Conservation (phyloP, 2,329 filamentous ascomycete species). For the Diaporthe velutina region DNA sequence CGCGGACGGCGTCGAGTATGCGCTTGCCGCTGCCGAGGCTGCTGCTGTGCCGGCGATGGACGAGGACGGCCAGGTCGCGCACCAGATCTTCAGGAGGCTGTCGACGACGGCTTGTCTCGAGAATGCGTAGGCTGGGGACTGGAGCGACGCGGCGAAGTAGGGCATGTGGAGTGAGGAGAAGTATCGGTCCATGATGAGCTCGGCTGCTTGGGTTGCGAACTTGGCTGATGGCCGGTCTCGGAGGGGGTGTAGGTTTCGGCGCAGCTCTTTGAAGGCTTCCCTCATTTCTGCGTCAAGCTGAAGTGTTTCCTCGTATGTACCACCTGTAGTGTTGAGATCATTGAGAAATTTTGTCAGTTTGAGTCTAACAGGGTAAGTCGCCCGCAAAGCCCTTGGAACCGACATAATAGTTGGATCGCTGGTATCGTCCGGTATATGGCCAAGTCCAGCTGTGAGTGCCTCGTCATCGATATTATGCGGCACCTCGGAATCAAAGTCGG, state of each 20-base stretch:
- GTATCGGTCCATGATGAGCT: conserved; percentile 60
- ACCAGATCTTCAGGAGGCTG: conserved; percentile 49
- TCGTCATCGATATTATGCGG: conserved; percentile 67
- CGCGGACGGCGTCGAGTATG: conserved; percentile 40
- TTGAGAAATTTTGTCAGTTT: conserved; percentile 61
- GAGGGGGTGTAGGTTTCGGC: conserved; percentile 44
- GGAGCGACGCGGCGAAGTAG: conserved; percentile 57
- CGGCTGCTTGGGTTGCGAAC: conserved; percentile 58
- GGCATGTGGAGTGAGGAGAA: conserved; percentile 68
- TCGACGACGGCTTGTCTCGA: conserved; percentile 55
- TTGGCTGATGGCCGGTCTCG: conserved; percentile 49
- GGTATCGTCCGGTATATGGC: conserved; percentile 39
- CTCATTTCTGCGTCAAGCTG: conserved; percentile 60
- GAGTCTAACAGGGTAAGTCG: conserved; percentile 58
- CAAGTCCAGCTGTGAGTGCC: conserved; percentile 54
- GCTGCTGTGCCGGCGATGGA: conserved; percentile 1
- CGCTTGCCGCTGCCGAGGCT: conserved; percentile 27
- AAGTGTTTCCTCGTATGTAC: conserved; percentile 62
- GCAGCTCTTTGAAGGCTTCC: conserved; percentile 52
- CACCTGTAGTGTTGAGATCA: conserved; percentile 54
- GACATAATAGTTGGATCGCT: conserved; percentile 62
- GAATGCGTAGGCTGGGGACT: conserved; percentile 64
- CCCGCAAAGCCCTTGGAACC: conserved; percentile 59
- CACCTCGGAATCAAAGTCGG: conserved; percentile 63
- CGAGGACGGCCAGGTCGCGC: conserved; percentile 39